phyloP scores from a whole-genome alignment of 805 yeast species.

The Yamadazyma philogaea region DNA sequence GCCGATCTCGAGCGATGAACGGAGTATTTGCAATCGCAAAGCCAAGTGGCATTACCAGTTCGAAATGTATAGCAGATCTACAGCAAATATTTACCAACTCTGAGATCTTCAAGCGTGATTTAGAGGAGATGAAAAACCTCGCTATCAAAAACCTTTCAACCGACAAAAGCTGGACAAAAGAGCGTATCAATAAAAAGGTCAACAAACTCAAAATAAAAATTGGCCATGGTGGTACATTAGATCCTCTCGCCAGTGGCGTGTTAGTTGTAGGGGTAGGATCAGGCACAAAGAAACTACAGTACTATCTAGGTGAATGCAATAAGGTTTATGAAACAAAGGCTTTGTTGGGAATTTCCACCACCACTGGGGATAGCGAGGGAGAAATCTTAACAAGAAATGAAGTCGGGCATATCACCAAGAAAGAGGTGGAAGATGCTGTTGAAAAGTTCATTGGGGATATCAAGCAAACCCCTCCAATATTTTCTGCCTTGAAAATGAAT shows the following conservation, averaged over 20 bases:
- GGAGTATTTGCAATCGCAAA: slow-evolving; percentile 92
- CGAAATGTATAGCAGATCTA: slow-evolving; percentile 64
- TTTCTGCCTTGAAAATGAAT: slow-evolving; percentile 88
- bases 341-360: slow-evolving; percentile 82
- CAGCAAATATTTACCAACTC: slow-evolving; percentile 63
- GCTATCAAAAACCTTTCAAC: slow-evolving; percentile 39
- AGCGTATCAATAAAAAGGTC: slow-evolving; percentile 50
- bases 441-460: slow-evolving; percentile 75
- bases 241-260: slow-evolving; percentile 94
- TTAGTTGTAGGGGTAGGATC: slow-evolving; percentile 86
- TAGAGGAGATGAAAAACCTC: slow-evolving; percentile 48
- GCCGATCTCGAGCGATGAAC: slow-evolving; percentile 51
- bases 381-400: slow-evolving; percentile 61
- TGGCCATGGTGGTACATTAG: slow-evolving; percentile 98
- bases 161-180: slow-evolving; percentile 40
- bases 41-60: slow-evolving; percentile 82
- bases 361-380: slow-evolving; percentile 93
- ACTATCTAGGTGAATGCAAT: slow-evolving; percentile 67
- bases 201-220: slow-evolving; percentile 67
- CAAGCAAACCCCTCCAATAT: slow-evolving; percentile 91
- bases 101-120: slow-evolving; percentile 51
- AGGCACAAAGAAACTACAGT: slow-evolving; percentile 80
- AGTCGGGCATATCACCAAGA: slow-evolving; percentile 54
- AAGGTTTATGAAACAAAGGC: slow-evolving; percentile 85
- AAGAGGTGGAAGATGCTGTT: slow-evolving; percentile 47